Percentiles rank a stretch among this genome's conserved stretches.
Evolutionary conservation across 352 stramenopile genomes (phyloP).

Genomic region (Phytophthora megakarya): DNA sequence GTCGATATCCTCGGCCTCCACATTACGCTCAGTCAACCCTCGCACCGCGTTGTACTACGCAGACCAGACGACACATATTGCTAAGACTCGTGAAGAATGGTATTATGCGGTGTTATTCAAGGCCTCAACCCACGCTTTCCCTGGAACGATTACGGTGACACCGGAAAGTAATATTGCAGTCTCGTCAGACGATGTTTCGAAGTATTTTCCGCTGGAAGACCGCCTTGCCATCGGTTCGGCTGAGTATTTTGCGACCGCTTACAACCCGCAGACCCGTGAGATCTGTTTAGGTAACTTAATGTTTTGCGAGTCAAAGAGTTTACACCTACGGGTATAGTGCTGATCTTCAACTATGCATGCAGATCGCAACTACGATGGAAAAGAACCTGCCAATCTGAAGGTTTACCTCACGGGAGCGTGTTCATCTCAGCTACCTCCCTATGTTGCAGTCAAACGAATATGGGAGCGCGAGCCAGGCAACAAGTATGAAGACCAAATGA

Average conservation of each 20-base stretch:
- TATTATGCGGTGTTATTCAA: conserved; percentile 82
- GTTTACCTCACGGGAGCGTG: conserved; percentile 53
- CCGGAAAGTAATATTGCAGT: conserved; percentile 40
- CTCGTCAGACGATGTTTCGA: conserved; percentile 52
- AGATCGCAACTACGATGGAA: conserved; percentile 75
- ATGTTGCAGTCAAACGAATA: conserved; percentile 67
- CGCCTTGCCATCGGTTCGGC: conserved; percentile 57
- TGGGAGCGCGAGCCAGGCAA: conserved; percentile 80
- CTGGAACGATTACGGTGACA: conserved; percentile 52
- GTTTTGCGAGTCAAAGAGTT: background rate
- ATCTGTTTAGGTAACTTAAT: conserved; percentile 51
- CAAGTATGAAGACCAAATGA: conserved; percentile 84
- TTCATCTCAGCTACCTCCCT: conserved; percentile 56
- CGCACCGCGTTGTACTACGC: conserved; percentile 33
- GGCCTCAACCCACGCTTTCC: conserved; percentile 52
- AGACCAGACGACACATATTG: conserved; percentile 28
- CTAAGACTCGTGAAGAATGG: conserved; percentile 55
- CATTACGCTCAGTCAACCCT: conserved; percentile 12
- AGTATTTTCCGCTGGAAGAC: conserved; percentile 67
- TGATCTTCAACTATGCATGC: background rate
- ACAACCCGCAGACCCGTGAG: conserved; percentile 42
- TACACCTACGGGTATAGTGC: conserved; percentile 8
- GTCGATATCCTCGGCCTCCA: conserved; percentile 27
- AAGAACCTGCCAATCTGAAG: conserved; percentile 40
- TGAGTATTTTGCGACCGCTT: conserved; percentile 58